Conservation (phyloP, 768 basidiomycete genomes). For the Tulasnella sp. region DNA sequence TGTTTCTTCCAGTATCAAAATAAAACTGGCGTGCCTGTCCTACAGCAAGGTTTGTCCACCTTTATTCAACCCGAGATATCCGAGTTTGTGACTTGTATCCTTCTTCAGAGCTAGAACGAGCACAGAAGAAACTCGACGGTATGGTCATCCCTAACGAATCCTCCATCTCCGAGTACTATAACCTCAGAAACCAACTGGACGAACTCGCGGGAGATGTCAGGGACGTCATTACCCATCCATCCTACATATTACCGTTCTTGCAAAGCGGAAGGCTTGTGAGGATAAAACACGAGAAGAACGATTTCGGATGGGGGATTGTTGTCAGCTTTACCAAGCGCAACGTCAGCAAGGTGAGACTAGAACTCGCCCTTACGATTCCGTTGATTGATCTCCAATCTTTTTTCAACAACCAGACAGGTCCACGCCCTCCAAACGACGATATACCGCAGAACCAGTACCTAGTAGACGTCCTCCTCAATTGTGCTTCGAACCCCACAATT, state of each 20-base stretch:
- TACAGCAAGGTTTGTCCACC: constrained; percentile 60
- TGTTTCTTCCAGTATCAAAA: constrained; percentile 99
- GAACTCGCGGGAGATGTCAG: constrained; percentile 80
- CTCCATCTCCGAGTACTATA: constrained; percentile 80
- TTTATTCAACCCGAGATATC: neutral
- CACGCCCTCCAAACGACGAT: constrained; percentile 42
- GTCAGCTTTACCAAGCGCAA: constrained; percentile 83
- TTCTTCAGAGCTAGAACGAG: constrained; percentile 51
- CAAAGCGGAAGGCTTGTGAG: constrained; percentile 87
- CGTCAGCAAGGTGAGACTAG: constrained; percentile 43
- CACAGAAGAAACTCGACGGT: constrained; percentile 51
- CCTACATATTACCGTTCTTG: constrained; percentile 87
- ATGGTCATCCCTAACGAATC: constrained; percentile 76
- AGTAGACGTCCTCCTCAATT: constrained; percentile 80
- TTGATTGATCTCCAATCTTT: too few species aligned
- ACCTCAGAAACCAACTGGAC: constrained; percentile 83
- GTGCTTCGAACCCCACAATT: constrained; percentile 47
- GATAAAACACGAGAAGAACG: constrained; percentile 69
- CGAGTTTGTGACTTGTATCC: neutral
- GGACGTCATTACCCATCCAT: constrained; percentile 88
- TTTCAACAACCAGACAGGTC: neutral
- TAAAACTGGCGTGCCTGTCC: constrained; percentile 70
- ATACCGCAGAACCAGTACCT: constrained; percentile 86
- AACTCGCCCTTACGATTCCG: neutral
- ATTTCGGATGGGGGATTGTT: constrained; percentile 96